These are phyloP conservation scores for Trametes sanguinea DNA, from an alignment of 768 basidiomycete species.

Conservation along the genomic window DNA sequence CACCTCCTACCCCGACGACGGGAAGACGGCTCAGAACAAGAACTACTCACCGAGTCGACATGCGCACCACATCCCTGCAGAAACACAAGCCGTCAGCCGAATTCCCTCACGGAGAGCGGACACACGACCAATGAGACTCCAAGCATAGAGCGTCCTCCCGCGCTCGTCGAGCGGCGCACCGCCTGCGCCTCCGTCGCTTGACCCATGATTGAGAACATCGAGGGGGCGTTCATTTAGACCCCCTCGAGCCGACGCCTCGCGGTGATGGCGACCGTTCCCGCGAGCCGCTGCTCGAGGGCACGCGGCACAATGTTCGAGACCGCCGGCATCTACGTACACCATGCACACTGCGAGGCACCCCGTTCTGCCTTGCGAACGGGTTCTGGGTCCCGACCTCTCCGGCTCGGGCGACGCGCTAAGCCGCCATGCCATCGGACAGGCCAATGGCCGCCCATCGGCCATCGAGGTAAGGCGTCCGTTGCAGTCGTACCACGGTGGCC, in stretches of 20 bases:
- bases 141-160: not conserved
- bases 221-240: not conserved
- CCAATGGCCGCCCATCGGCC: no score
- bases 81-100: conserved; percentile 23
- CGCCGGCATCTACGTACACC: not conserved
- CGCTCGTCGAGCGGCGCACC: not conserved
- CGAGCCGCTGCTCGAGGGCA: conserved; percentile 1
- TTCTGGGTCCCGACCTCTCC: no score
- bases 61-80: conserved; percentile 74
- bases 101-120: not conserved
- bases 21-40: not conserved
- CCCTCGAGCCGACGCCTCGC: not conserved
- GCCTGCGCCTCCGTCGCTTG: not conserved
- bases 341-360: not conserved
- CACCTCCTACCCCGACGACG: not conserved
- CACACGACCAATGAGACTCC: not conserved
- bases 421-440: no score
- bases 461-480: no score
- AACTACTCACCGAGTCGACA: conserved; percentile 56
- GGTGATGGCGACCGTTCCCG: conserved; percentile 9
- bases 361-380: no score
- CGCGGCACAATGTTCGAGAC: not conserved
- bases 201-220: not conserved
- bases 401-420: no score
- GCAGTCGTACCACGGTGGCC: no score